These are phyloP conservation scores for Eremothecium coryli DNA, from an alignment of 1,139 yeast species.

Conservation along the genomic window DNA sequence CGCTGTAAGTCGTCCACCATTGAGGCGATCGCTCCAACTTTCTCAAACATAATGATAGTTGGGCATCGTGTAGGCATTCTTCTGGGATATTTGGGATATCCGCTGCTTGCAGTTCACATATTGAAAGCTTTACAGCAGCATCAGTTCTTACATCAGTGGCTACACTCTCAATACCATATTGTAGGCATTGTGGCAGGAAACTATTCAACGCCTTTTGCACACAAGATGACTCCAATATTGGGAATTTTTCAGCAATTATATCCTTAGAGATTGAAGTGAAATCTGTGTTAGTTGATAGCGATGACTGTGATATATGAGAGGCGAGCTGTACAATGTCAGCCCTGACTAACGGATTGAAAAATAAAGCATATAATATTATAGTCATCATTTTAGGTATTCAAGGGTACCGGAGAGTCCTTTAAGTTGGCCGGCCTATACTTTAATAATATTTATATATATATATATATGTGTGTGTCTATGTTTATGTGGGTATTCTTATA, in stretches of 20 bases:
- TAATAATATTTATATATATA: no score
- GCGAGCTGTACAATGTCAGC: background rate
- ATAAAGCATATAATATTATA: background rate
- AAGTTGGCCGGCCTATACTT: no score
- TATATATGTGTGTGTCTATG: no score
- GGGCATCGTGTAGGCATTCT: slow-evolving; percentile 13
- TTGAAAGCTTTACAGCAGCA: slow-evolving; percentile 43
- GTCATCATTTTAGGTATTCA: background rate
- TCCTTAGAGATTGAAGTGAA: slow-evolving; percentile 8
- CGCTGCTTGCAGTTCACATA: slow-evolving; percentile 48
- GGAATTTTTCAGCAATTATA: slow-evolving; percentile 16
- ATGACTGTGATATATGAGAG: slow-evolving; percentile 1
- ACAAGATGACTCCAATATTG: slow-evolving; percentile 25
- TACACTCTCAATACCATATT: slow-evolving; percentile 25
- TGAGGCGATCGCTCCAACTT: slow-evolving; percentile 40
- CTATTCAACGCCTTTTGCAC: slow-evolving; percentile 26
- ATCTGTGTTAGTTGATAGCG: slow-evolving; percentile 1
- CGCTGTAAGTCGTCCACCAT: slow-evolving; percentile 56
- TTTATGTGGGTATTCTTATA: no score
- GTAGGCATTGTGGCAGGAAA: slow-evolving; percentile 28
- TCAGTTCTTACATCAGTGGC: slow-evolving; percentile 25
- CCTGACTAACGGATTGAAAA: no score
- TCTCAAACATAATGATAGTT: slow-evolving; percentile 33
- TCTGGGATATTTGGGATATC: slow-evolving; percentile 18
- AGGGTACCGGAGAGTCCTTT: background rate